These are phyloP conservation scores for Stygiomarasmius scandens DNA, from an alignment of 1,284 basidiomycete genomes.

Conservation along the genomic window DNA sequence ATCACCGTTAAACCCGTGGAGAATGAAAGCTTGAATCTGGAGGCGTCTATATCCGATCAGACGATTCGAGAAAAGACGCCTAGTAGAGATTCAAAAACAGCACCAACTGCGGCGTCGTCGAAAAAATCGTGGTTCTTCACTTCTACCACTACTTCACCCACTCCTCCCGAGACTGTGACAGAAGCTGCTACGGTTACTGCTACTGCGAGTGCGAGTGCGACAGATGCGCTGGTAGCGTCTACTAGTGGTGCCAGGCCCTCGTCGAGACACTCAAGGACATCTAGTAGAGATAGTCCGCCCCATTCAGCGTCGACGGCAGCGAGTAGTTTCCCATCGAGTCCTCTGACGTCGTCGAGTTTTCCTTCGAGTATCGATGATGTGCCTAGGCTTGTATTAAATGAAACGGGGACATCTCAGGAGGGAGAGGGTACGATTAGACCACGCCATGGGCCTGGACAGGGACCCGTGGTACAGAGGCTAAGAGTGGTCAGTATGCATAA, in stretches of 20 bases:
- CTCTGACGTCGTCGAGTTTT: slow-evolving; percentile 13
- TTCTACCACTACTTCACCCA: neutral
- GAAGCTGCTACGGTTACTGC: neutral
- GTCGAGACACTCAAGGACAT: neutral
- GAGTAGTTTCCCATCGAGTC: neutral
- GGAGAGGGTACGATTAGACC: slow-evolving; percentile 5
- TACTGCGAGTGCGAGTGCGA: neutral
- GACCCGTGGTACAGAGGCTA: neutral
- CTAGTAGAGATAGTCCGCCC: neutral
- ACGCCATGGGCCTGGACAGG: too few species aligned
- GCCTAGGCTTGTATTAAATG: slow-evolving; percentile 4
- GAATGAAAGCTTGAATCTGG: too few species aligned
- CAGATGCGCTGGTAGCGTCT: neutral
- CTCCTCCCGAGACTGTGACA: neutral
- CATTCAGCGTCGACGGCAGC: neutral
- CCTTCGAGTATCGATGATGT: slow-evolving; percentile 27
- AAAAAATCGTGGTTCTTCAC: neutral
- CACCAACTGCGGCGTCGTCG: too few species aligned
- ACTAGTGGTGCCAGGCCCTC: neutral
- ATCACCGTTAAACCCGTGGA: too few species aligned
- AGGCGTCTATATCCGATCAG: too few species aligned
- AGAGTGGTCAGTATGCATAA: neutral
- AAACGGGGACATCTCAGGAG: slow-evolving; percentile 9
- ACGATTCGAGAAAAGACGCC: too few species aligned
- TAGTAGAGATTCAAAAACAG: too few species aligned